These are phyloP conservation scores for Sporisorium reilianum DNA, from an alignment of 1,284 basidiomycete species.

Conservation along the genomic window DNA sequence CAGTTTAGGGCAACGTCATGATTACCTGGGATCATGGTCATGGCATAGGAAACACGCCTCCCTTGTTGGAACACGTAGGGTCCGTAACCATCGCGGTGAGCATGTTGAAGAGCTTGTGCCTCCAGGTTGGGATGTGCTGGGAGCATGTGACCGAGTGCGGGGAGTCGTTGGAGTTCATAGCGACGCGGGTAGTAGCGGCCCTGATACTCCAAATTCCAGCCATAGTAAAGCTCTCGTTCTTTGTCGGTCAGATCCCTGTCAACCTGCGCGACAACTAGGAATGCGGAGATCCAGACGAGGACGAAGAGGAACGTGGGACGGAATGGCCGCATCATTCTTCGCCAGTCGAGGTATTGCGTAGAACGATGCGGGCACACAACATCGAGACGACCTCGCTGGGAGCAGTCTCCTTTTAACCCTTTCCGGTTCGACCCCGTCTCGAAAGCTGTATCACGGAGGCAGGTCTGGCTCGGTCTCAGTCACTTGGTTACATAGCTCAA, in stretches of 20 bases:
- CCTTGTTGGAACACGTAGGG: not conserved
- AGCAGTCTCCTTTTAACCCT: no score
- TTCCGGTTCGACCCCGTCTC: no score
- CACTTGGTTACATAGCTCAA: no score
- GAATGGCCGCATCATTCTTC: not conserved
- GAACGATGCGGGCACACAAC: no score
- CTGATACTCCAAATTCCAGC: not conserved
- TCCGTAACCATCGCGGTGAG: not conserved
- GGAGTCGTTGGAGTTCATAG: not conserved
- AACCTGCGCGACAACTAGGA: not conserved
- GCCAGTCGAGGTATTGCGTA: not conserved
- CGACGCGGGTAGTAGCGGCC: not conserved
- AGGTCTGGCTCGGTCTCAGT: no score
- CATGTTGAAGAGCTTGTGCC: not conserved
- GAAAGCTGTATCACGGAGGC: no score
- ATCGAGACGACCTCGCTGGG: no score
- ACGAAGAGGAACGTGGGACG: not conserved
- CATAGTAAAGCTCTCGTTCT: not conserved
- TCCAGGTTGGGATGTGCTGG: not conserved
- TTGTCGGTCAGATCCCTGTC: no score
- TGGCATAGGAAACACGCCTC: not conserved
- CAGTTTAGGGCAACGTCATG: not conserved
- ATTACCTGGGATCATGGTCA: not conserved
- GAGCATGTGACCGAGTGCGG: not conserved
- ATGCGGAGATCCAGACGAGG: not conserved